Evolutionary conservation across 176 grass and related monocot genomes (phyloP), one percentile per base, ranked within the genome.

Genomic region (Triticum monococcum): DNA sequence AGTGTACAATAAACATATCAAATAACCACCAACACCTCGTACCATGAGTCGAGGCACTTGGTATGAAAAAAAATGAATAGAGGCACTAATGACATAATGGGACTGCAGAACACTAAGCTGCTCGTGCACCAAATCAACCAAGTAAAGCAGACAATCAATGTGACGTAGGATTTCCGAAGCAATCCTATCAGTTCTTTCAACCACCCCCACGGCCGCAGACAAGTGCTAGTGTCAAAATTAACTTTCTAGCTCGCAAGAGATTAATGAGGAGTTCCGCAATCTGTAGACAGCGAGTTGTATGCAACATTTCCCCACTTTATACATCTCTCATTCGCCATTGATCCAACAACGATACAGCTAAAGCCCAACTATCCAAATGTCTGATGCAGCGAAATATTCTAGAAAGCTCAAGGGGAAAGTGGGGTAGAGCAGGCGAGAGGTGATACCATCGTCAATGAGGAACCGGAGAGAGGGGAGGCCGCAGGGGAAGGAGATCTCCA

Each of bases 401-500:
- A 54, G 13, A 24, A 30, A 40, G 38, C 37, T 23, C 5, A 5
- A 20, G 23, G 45, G 3, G 31, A 6, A 30, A 6, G 70, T 13
- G 9, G 0, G 23, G 2, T 28, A 12, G 70, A 73, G 72, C 72
- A 45, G 74, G 78, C n/a, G 31, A 17, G 68, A 32, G 22, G 37
- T 2, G 3, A 2, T 86, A 97, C 95, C 92, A 31, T 97, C 90
- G 38, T 92, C 92, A 24, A 92, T 97, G 72, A 94, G 86, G 92
- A 97, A 97, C 17, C 92, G 90, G 87, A 97, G 90, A 30, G 92
- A 94, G 20, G 95, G 95, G 12, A 94, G 88, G 17, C 92, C 92
- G 31, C 92, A 97, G 48, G 92, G 95, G 68, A 94, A 97, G 8
- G 77, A 86, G 52, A 97, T 77, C 77, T 86, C 89, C 1, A 84